phyloP scores from a whole-genome alignment of 2,329 filamentous ascomycete species.

The Aureobasidium sp. region DNA sequence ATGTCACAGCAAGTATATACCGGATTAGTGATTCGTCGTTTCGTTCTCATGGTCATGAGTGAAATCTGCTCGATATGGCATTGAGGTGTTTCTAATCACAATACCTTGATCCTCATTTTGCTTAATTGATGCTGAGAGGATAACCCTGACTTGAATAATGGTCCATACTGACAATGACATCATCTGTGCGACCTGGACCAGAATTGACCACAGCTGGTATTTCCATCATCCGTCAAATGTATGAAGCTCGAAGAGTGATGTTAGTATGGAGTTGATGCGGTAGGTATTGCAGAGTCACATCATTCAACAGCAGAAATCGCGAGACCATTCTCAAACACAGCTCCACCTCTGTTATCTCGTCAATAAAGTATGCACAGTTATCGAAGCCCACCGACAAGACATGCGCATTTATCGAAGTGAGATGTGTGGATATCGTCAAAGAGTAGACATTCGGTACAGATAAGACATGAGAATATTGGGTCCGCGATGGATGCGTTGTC shows the following conservation, averaged over 20 bases:
- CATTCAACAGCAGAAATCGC: background rate
- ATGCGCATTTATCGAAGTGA: background rate
- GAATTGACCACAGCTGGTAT: background rate
- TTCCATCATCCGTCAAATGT: background rate
- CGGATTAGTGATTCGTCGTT: background rate
- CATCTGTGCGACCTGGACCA: background rate
- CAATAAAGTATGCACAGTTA: background rate
- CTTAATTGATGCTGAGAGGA: background rate
- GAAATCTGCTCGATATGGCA: background rate
- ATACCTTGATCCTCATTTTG: background rate
- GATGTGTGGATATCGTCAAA: background rate
- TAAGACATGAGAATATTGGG: conserved; percentile 1
- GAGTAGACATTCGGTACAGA: background rate
- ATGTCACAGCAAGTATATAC: background rate
- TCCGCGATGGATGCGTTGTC: background rate
- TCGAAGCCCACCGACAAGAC: background rate
- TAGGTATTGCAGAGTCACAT: background rate
- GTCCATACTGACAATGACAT: background rate
- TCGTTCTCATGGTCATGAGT: background rate
- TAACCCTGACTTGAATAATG: background rate
- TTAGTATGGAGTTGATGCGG: background rate
- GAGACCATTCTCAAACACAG: background rate
- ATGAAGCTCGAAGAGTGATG: background rate
- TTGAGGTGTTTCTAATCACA: background rate
- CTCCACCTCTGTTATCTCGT: background rate